Percentiles rank a stretch among this genome's conserved stretches.
Evolutionary conservation across 2,329 filamentous ascomycete genomes (phyloP).

Genomic region (Zymoseptoria tritici): DNA sequence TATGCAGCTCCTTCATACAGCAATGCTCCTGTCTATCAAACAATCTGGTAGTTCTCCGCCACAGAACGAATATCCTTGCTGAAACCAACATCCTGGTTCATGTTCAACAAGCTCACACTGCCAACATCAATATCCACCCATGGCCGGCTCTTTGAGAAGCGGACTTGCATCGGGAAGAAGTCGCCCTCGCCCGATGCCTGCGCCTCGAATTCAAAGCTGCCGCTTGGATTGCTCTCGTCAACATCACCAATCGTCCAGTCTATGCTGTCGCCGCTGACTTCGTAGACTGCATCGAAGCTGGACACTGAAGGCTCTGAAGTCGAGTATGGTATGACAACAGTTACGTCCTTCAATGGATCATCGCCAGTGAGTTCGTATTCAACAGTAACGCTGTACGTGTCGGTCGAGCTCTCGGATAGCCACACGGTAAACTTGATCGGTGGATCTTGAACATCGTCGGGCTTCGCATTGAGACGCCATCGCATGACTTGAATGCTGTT

Average conservation of each 20-base stretch:
- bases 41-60: constrained; percentile 69
- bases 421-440: constrained; percentile 96
- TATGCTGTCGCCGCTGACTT: constrained; percentile 83
- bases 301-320: constrained; percentile 80
- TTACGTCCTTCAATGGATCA: constrained; percentile 73
- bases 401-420: constrained; percentile 79
- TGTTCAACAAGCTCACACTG: constrained; percentile 63
- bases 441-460: constrained; percentile 70
- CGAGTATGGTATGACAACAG: constrained; percentile 78
- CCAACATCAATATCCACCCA: constrained; percentile 92
- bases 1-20: background rate
- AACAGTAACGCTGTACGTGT: constrained; percentile 81
- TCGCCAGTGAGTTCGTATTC: constrained; percentile 89
- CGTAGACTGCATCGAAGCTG: constrained; percentile 89
- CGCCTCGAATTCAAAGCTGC: constrained; percentile 93
- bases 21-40: constrained; percentile 28
- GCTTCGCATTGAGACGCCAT: constrained; percentile 80
- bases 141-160: constrained; percentile 77
- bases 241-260: constrained; percentile 91
- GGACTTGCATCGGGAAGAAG: constrained; percentile 95
- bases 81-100: constrained; percentile 72
- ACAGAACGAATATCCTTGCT: constrained; percentile 73
- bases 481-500: constrained; percentile 87
- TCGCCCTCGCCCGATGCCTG: constrained; percentile 81
- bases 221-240: constrained; percentile 71